These are phyloP conservation scores for Lobosporangium transversale DNA, from an alignment of 192 early-diverging fungal species.

Conservation along the genomic window DNA sequence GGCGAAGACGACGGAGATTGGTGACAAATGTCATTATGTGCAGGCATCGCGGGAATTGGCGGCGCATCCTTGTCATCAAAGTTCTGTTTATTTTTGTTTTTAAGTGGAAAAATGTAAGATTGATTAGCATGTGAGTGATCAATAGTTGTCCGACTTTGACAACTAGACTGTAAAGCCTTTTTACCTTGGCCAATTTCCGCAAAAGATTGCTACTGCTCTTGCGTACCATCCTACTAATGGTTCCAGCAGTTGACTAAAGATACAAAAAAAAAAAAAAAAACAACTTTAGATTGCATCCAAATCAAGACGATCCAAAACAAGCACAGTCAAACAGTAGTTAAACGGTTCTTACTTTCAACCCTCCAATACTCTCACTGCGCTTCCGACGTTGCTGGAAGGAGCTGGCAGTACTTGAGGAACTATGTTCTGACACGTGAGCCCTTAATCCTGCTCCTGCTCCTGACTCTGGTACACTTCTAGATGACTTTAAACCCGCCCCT, in stretches of 20 bases:
- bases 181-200: conserved; percentile 31
- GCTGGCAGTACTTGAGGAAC: conserved; percentile 1
- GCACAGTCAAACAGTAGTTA: neutral
- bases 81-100: conserved; percentile 23
- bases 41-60: conserved; percentile 20
- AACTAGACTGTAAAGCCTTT: too few relatives aligned
- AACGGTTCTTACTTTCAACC: conserved; percentile 34
- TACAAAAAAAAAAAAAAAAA: neutral
- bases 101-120: neutral
- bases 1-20: conserved; percentile 1
- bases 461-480: too few relatives aligned
- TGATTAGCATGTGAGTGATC: too few relatives aligned
- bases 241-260: conserved; percentile 36
- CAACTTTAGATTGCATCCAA: too few relatives aligned
- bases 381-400: conserved; percentile 44
- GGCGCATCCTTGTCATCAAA: conserved; percentile 49
- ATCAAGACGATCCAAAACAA: neutral
- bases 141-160: too few relatives aligned
- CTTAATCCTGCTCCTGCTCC: conserved; percentile 1
- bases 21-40: neutral
- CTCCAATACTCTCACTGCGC: conserved; percentile 42
- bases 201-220: conserved; percentile 39
- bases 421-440: neutral
- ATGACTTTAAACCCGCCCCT: conserved; percentile 3
- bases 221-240: conserved; percentile 33